Percentiles rank a stretch among this genome's conserved stretches.
These are phyloP conservation scores for Xylogone sp. DNA, from an alignment of 2,329 filamentous ascomycete genomes.

Conservation along the genomic window DNA sequence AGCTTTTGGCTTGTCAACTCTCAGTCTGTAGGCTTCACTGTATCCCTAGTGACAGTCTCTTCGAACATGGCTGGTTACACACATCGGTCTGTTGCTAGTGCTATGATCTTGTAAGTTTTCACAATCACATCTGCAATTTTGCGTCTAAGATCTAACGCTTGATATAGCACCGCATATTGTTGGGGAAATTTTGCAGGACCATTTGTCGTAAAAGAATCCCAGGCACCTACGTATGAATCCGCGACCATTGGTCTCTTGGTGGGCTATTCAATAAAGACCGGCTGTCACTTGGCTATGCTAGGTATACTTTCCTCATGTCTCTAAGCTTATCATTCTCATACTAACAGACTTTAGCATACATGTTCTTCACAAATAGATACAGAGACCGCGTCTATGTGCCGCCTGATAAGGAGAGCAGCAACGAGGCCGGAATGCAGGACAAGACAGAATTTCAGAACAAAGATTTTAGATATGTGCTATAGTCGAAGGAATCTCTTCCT, in stretches of 20 bases:
- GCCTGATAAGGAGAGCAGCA: conserved; percentile 29
- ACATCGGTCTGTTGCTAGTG: conserved; percentile 30
- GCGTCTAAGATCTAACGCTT: conserved; percentile 1
- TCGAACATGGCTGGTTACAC: conserved; percentile 19
- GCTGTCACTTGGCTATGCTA: conserved; percentile 32
- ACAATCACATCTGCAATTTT: neutral
- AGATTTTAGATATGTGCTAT: conserved; percentile 37
- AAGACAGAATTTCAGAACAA: conserved; percentile 39
- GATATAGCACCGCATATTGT: conserved; percentile 30
- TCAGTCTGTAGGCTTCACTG: conserved; percentile 33
- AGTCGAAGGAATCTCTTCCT: neutral
- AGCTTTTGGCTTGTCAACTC: conserved; percentile 35
- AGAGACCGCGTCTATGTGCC: conserved; percentile 31
- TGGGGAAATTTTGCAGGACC: conserved; percentile 36
- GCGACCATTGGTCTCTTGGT: conserved; percentile 36
- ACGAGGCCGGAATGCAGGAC: conserved; percentile 38
- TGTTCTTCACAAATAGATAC: conserved; percentile 31
- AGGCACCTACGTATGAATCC: conserved; percentile 29
- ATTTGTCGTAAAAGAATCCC: conserved; percentile 31
- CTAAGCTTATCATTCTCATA: neutral
- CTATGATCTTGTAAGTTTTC: conserved; percentile 26
- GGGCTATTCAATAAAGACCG: conserved; percentile 35
- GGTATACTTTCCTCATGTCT: conserved; percentile 16
- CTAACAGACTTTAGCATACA: conserved; percentile 25
- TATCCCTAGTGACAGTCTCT: conserved; percentile 27